Percentiles rank a stretch among this genome's conserved stretches.
These are phyloP conservation scores for Tylopilus plumbeoviolaceoides DNA, from an alignment of 768 basidiomycete genomes.

Conservation along the genomic window DNA sequence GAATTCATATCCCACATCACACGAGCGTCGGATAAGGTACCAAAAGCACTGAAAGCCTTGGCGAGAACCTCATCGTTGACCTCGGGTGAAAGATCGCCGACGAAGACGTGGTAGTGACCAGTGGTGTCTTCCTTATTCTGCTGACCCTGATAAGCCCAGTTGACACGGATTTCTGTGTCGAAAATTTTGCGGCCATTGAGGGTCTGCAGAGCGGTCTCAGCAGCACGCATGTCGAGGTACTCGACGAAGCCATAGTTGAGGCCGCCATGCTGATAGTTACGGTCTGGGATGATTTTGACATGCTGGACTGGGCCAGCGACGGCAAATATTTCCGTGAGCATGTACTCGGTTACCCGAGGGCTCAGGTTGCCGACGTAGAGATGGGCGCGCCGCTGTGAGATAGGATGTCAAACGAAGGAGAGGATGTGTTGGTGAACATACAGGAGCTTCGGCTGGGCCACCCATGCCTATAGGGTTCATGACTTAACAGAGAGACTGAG, in stretches of 20 bases:
- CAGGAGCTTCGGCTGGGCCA: slow-evolving; percentile 71
- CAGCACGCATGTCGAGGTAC: slow-evolving; percentile 97
- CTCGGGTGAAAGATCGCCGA: slow-evolving; percentile 98
- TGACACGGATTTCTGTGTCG: slow-evolving; percentile 98
- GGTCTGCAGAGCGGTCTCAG: slow-evolving; percentile 97
- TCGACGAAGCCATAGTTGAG: slow-evolving; percentile 99
- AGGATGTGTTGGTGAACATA: slow-evolving; percentile 34
- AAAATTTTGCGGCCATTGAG: slow-evolving; percentile 99
- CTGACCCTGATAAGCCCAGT: slow-evolving; percentile 99
- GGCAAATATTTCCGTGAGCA: slow-evolving; percentile 97
- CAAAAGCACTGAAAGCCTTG: slow-evolving; percentile 97
- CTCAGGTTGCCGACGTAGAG: slow-evolving; percentile 98
- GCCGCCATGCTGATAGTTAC: slow-evolving; percentile 98
- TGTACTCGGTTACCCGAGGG: slow-evolving; percentile 97
- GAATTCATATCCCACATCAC: slow-evolving; percentile 99
- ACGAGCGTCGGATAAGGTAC: slow-evolving; percentile 92
- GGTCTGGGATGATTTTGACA: slow-evolving; percentile 99
- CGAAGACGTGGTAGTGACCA: slow-evolving; percentile 97
- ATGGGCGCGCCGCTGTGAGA: slow-evolving; percentile 80
- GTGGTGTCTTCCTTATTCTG: slow-evolving; percentile 99
- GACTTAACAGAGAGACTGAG: slow-evolving; percentile 45
- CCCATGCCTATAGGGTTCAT: slow-evolving; percentile 75
- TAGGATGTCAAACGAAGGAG: slow-evolving; percentile 1
- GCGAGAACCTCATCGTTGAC: slow-evolving; percentile 96
- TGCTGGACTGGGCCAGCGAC: slow-evolving; percentile 96